These are phyloP conservation scores for Arabis alpina DNA, from an alignment of 345 rosid genomes.

Conservation along the genomic window DNA sequence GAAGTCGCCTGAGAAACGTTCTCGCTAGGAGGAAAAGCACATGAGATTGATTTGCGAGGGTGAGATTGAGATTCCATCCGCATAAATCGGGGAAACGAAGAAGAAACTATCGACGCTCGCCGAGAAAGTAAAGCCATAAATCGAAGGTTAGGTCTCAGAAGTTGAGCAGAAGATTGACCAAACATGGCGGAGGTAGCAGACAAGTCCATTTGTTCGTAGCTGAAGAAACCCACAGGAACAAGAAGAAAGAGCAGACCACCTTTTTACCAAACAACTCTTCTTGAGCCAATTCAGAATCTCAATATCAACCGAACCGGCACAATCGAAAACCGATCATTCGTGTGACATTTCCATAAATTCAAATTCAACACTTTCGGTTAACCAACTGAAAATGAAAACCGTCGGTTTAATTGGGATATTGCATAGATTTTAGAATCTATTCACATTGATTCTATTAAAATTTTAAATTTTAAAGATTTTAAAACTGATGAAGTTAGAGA, in stretches of 20 bases:
- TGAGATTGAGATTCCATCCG: conserved; percentile 37
- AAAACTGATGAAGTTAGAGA: no score
- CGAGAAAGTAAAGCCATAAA: background rate
- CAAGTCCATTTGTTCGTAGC: conserved; percentile 33
- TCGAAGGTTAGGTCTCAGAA: conserved; percentile 23
- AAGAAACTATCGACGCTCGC: conserved; percentile 4
- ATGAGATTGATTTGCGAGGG: conserved; percentile 27
- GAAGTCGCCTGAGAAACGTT: background rate
- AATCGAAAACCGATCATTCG: background rate
- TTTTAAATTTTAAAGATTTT: no score
- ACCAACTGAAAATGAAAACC: no score
- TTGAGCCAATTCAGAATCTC: conserved; percentile 5
- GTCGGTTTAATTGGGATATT: no score
- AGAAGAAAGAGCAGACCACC: conserved; percentile 1
- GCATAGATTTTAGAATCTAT: no score
- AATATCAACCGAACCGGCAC: conserved; percentile 4
- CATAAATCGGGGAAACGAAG: conserved; percentile 20
- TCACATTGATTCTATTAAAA: no score
- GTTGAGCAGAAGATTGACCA: conserved; percentile 32
- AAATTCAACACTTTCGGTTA: no score
- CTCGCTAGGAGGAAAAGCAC: background rate
- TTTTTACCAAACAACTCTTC: conserved; percentile 2
- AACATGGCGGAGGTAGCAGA: conserved; percentile 33
- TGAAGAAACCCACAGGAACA: background rate
- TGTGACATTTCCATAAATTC: no score